phyloP scores from a whole-genome alignment of 2,329 filamentous ascomycete genomes.

The Claviceps maximensis region DNA sequence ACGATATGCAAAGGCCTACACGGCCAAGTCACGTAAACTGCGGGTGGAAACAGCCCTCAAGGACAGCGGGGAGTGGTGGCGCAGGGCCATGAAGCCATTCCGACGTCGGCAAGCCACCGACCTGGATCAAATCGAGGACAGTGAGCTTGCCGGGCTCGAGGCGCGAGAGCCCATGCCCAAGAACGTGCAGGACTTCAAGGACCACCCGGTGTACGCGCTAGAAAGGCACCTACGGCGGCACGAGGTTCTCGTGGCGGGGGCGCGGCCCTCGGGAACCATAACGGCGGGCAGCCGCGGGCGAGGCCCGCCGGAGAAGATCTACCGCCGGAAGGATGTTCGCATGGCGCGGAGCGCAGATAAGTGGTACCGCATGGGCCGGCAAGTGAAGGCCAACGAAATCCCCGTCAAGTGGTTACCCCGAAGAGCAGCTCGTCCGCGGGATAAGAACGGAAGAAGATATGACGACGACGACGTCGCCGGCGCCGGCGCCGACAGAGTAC shows the following conservation, averaged over 20 bases:
- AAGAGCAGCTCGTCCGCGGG: slow-evolving; percentile 23
- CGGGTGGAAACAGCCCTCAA: slow-evolving; percentile 56
- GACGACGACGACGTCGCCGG: slow-evolving; percentile 14
- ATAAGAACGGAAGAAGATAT: slow-evolving; percentile 12
- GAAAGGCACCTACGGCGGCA: slow-evolving; percentile 73
- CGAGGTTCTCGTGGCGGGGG: slow-evolving; percentile 64
- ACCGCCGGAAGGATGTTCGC: slow-evolving; percentile 68
- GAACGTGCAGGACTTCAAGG: slow-evolving; percentile 77
- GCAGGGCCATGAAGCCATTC: slow-evolving; percentile 35
- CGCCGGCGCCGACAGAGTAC: slow-evolving; percentile 30
- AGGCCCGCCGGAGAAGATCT: slow-evolving; percentile 60
- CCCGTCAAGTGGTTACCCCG: slow-evolving; percentile 62
- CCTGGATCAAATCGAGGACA: slow-evolving; percentile 73
- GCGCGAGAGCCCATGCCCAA: slow-evolving; percentile 72
- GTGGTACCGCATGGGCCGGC: slow-evolving; percentile 80
- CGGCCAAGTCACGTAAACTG: slow-evolving; percentile 71
- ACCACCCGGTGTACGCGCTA: slow-evolving; percentile 71
- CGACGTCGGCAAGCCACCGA: slow-evolving; percentile 34
- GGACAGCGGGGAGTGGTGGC: slow-evolving; percentile 40
- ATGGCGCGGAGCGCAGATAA: slow-evolving; percentile 66
- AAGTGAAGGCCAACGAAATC: slow-evolving; percentile 65
- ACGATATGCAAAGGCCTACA: slow-evolving; percentile 78
- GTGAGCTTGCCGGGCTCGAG: slow-evolving; percentile 57
- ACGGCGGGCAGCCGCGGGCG: slow-evolving; percentile 49
- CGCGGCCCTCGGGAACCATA: slow-evolving; percentile 63